Conservation (phyloP, 1,284 basidiomycete species). For the Ustilago loliicola region DNA sequence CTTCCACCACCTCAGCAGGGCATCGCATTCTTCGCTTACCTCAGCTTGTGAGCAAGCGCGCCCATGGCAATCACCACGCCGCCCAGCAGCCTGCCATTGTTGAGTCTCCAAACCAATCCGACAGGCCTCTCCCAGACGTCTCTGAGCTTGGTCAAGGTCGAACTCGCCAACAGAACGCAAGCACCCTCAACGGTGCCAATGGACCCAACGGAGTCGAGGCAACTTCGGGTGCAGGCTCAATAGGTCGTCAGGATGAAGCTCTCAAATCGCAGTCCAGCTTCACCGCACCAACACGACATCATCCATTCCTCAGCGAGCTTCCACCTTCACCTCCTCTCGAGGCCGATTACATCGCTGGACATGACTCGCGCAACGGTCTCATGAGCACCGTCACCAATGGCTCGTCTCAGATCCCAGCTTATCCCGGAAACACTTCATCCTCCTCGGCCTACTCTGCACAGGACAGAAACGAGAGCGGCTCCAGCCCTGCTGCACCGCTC, state of each 20-base stretch:
- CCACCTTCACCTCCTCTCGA: constrained; percentile 64
- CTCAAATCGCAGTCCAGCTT: constrained; percentile 48
- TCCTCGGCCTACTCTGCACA: neutral
- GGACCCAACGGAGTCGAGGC: constrained; percentile 1
- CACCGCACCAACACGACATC: constrained; percentile 52
- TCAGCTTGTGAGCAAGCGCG: constrained; percentile 60
- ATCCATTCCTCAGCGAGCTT: constrained; percentile 61
- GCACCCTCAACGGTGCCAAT: constrained; percentile 6
- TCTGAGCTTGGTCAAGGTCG: constrained; percentile 21
- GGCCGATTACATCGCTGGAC: constrained; percentile 47
- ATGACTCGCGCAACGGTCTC: constrained; percentile 46
- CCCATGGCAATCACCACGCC: constrained; percentile 28
- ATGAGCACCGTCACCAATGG: constrained; percentile 35
- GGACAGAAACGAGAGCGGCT: neutral
- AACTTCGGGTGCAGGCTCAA: neutral
- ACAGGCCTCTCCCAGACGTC: constrained; percentile 14
- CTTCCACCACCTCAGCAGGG: constrained; percentile 30
- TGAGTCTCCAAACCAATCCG: constrained; percentile 11
- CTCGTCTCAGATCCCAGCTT: constrained; percentile 15
- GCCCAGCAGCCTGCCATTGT: constrained; percentile 22
- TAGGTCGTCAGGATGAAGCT: constrained; percentile 35
- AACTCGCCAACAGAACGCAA: constrained; percentile 14
- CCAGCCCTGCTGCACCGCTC: constrained; percentile 10
- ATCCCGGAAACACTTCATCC: constrained; percentile 11
- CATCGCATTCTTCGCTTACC: constrained; percentile 57